A percentile compares a stretch with the other conserved stretches of the same genome.
Conservation (phyloP, 768 basidiomycete genomes). For the Leccinum obscurum region DNA sequence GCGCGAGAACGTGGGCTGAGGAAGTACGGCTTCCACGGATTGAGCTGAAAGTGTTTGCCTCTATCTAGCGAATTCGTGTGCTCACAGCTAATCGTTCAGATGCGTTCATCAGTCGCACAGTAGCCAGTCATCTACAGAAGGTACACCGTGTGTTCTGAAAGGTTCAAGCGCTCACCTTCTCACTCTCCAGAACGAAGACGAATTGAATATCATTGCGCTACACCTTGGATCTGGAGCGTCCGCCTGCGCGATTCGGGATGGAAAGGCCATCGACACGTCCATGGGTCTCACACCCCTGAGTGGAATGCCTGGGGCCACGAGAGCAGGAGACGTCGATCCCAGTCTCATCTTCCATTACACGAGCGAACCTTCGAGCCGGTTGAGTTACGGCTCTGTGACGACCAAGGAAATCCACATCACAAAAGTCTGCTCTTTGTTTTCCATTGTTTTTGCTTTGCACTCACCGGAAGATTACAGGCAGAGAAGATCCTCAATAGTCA, state of each 20-base stretch:
- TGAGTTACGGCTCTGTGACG: constrained; percentile 53
- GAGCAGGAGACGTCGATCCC: constrained; percentile 82
- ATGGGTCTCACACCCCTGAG: constrained; percentile 90
- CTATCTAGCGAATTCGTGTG: background rate
- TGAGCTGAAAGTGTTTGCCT: constrained; percentile 53
- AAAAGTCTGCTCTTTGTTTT: constrained; percentile 30
- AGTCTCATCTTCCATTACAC: constrained; percentile 82
- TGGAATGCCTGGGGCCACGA: constrained; percentile 86
- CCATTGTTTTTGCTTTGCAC: background rate
- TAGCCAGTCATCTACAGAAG: constrained; percentile 60
- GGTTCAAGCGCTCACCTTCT: background rate
- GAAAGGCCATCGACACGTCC: constrained; percentile 78
- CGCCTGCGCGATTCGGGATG: constrained; percentile 70
- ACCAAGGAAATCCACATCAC: constrained; percentile 55
- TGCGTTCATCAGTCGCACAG: constrained; percentile 63
- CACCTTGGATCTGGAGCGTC: constrained; percentile 94
- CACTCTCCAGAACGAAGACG: constrained; percentile 37
- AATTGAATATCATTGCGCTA: constrained; percentile 74
- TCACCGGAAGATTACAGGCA: constrained; percentile 41
- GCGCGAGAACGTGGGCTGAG: constrained; percentile 66
- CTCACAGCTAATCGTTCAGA: constrained; percentile 39
- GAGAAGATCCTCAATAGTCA: constrained; percentile 75
- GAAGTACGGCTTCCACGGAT: constrained; percentile 92
- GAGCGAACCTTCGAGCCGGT: constrained; percentile 45
- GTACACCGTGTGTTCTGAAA: constrained; percentile 23